Evolutionary conservation across 2,329 filamentous ascomycete species (phyloP).

Genomic region (Trichoderma arundinaceum): DNA sequence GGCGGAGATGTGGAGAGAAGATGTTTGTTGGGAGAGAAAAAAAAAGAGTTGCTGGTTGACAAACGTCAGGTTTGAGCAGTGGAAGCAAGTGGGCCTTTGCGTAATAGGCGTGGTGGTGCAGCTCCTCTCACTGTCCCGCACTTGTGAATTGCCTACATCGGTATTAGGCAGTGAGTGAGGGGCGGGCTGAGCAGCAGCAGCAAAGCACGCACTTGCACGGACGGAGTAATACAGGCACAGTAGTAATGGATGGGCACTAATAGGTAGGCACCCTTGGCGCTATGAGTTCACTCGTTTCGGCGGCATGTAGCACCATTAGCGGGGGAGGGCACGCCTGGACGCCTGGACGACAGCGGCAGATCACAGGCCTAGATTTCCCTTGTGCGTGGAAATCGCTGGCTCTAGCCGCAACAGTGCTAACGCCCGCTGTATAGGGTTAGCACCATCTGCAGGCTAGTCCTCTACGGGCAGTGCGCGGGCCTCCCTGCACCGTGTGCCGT

Average conservation of each 20-base stretch:
- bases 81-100: slow-evolving; percentile 48
- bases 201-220: not conserved
- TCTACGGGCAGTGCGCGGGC: slow-evolving; percentile 3
- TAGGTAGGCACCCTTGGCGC: slow-evolving; percentile 1
- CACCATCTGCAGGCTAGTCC: slow-evolving; percentile 1
- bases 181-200: slow-evolving; percentile 16
- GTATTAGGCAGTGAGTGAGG: slow-evolving; percentile 23
- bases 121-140: slow-evolving; percentile 33
- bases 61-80: slow-evolving; percentile 46
- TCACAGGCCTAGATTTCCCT: slow-evolving; percentile 14
- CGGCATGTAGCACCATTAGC: slow-evolving; percentile 2
- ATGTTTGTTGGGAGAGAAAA: slow-evolving; percentile 35
- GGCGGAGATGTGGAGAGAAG: slow-evolving; percentile 31
- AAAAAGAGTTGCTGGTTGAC: slow-evolving; percentile 38
- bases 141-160: slow-evolving; percentile 26
- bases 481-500: slow-evolving; percentile 21
- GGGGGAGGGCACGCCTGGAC: slow-evolving; percentile 3
- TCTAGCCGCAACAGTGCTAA: slow-evolving; percentile 9
- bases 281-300: slow-evolving; percentile 3
- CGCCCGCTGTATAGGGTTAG: not conserved
- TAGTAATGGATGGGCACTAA: not conserved
- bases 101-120: slow-evolving; percentile 43
- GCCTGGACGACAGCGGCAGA: slow-evolving; percentile 23
- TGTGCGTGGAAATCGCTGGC: not conserved
- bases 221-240: not conserved